Base-by-base conservation (phyloP, 768 basidiomycete species). In the Podaxis rugospora region DNA sequence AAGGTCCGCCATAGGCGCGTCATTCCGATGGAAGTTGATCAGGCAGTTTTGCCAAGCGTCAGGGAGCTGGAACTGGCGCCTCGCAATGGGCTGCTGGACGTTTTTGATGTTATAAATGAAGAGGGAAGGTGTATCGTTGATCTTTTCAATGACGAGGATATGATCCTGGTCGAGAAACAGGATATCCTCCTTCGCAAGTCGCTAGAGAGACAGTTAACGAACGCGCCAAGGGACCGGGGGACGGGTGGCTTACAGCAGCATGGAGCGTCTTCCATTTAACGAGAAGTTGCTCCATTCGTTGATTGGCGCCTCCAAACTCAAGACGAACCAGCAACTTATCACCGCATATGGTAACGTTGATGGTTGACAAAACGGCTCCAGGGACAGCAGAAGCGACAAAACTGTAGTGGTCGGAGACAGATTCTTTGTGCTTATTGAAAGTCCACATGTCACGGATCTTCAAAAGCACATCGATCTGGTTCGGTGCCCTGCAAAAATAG, bases 21-120 rank as follows among this genome's bases (percentile, higher is more conserved):
- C 72, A 62, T 87, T 85, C 1, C 76, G 76, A 51, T 75, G 74
- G 63, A 86, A 81, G 36, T 75, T 77, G 64, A 86, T 71, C 28
- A 70, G 70, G 13, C 77, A 79, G 40, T 73, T 72, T 50, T 64
- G 71, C 85, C 84, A 88, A 28, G 74, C 72, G 40, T 75, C 76
- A 1, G 86, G 83, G 23, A 88, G 77, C 64, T 86, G 83, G 67
- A 84, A 85, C 57, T 82, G 80, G 60, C 81, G 80, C 58, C 78
- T 74, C 35, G 78, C 68, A 25, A 69, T 68, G 59, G 80, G 72
- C 28, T 76, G 74, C 16, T 70, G 69, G 51, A 83, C 72, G 58
- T 80, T 73, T 23, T 71, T 69, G 63, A 84, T 75, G 65, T 80
- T 78, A 69, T 82, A 83, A 42, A 83, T 70, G 57, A 75, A 73